These are phyloP conservation scores for Erythrophleum fordii DNA, from an alignment of 306 rosid genomes.

Conservation along the genomic window DNA sequence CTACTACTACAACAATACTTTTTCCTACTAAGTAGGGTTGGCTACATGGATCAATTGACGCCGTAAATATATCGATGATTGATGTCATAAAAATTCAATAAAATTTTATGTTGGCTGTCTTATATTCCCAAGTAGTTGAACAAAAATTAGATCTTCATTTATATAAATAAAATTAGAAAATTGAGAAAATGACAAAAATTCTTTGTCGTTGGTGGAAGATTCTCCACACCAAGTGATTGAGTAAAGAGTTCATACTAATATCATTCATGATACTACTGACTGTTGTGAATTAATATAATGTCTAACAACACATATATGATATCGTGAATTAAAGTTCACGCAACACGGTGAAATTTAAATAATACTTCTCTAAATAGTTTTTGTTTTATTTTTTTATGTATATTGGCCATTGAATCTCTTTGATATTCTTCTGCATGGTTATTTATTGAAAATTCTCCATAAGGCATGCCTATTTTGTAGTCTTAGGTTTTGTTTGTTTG, in stretches of 20 bases:
- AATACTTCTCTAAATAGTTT: conserved; percentile 15
- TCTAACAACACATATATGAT: conserved; percentile 7
- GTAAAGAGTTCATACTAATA: conserved; percentile 1
- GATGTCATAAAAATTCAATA: too few species aligned
- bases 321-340: conserved; percentile 16
- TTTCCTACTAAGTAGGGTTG: too few species aligned
- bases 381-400: conserved; percentile 2
- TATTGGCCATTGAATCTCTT: conserved; percentile 3
- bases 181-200: not conserved
- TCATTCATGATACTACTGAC: conserved; percentile 28
- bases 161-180: not conserved
- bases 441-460: conserved; percentile 5
- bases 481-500: conserved; percentile 18
- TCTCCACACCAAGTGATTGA: conserved; percentile 15
- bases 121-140: conserved; percentile 3
- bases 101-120: too few species aligned
- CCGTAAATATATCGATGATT: too few species aligned
- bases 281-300: not conserved
- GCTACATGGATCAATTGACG: too few species aligned
- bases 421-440: not conserved
- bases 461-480: conserved; percentile 26
- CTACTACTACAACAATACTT: too few species aligned
- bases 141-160: not conserved
- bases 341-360: conserved; percentile 29
- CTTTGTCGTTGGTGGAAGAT: not conserved